Percentiles rank a stretch among this genome's conserved stretches.
Conservation (phyloP, 257 asterid genomes). For the Nicotiana benthamiana region DNA sequence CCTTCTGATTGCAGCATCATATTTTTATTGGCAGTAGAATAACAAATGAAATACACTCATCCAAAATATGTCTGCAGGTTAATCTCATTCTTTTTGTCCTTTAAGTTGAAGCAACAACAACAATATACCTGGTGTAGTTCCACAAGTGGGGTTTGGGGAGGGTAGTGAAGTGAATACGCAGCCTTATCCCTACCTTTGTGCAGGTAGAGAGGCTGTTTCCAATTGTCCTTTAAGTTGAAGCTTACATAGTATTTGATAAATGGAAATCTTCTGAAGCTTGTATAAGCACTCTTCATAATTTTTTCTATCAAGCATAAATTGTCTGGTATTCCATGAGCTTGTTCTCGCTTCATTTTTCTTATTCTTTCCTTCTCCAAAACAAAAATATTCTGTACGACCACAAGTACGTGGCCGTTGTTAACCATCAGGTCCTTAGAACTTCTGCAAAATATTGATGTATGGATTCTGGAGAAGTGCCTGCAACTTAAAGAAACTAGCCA, state of each 20-base stretch:
- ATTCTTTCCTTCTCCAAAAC: not conserved
- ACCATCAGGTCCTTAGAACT: not conserved
- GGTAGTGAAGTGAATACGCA: too few relatives aligned
- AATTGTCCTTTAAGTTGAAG: not conserved
- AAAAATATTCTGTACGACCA: not conserved
- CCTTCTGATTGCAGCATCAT: not conserved
- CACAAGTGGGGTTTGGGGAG: too few relatives aligned
- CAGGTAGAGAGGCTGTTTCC: too few relatives aligned
- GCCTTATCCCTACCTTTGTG: too few relatives aligned
- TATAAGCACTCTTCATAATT: not conserved
- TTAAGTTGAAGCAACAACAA: too few relatives aligned
- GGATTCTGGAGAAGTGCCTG: not conserved
- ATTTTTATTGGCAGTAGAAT: not conserved
- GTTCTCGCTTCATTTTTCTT: not conserved
- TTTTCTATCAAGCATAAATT: not conserved
- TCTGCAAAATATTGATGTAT: not conserved
- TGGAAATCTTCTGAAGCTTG: not conserved
- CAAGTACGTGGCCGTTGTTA: too few relatives aligned
- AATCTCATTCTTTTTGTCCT: not conserved
- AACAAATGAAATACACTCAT: not conserved
- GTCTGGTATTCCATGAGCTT: not conserved
- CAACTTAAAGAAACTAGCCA: not conserved
- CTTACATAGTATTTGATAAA: not conserved
- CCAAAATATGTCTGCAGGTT: not conserved
- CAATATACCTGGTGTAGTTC: too few relatives aligned